phyloP scores from a whole-genome alignment of 441 rosid species.

The Isatis lusitanica region DNA sequence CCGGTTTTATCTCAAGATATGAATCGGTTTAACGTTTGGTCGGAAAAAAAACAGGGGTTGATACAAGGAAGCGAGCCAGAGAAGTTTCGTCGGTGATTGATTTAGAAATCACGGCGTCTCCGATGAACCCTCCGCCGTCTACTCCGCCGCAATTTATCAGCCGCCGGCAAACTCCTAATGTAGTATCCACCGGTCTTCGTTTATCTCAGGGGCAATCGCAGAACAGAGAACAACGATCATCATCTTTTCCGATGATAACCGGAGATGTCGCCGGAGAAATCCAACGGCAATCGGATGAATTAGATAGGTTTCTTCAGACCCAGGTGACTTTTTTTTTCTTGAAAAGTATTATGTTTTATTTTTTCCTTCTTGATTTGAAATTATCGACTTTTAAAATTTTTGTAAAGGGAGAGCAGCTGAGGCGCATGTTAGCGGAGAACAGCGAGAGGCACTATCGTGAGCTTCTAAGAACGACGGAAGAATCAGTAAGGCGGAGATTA shows the following conservation, averaged over 20 bases:
- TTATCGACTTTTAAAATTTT: not conserved
- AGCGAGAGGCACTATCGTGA: constrained; percentile 69
- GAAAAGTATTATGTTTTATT: not conserved
- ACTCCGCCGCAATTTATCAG: constrained; percentile 49
- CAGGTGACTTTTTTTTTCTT: constrained; percentile 50
- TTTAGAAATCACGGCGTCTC: constrained; percentile 30
- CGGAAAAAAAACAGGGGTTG: constrained; percentile 61
- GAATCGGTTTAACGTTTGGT: constrained; percentile 17
- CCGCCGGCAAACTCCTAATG: constrained; percentile 46
- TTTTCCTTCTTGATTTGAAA: not conserved
- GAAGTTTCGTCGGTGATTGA: constrained; percentile 36
- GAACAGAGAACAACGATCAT: constrained; percentile 41
- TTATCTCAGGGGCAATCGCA: constrained; percentile 61
- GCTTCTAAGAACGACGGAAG: constrained; percentile 63
- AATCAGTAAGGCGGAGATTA: constrained; percentile 49
- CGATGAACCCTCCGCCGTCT: constrained; percentile 49
- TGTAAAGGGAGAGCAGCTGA: constrained; percentile 72
- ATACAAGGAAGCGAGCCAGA: constrained; percentile 33
- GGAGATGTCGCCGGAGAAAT: constrained; percentile 64
- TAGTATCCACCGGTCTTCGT: constrained; percentile 84
- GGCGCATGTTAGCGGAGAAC: constrained; percentile 69
- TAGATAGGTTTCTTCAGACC: constrained; percentile 70
- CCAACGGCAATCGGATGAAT: constrained; percentile 69
- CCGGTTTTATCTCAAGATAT: not conserved
- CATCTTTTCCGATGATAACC: constrained; percentile 39